Percentiles rank a stretch among this genome's conserved stretches.
These are phyloP conservation scores for Xanthoconium stramineum DNA, from an alignment of 768 basidiomycete species.

Conservation along the genomic window DNA sequence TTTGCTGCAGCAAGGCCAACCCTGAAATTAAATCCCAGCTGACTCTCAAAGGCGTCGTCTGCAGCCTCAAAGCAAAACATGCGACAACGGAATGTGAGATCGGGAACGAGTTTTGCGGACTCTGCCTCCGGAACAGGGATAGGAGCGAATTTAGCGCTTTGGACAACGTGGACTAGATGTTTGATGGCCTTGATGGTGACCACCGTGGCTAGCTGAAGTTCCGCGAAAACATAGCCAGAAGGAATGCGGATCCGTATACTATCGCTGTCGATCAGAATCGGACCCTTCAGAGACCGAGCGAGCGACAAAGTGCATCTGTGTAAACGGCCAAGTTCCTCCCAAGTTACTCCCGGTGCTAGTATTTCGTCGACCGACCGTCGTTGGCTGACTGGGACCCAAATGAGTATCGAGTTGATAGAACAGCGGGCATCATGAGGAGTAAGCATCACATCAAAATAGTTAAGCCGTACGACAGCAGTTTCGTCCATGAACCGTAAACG, in stretches of 20 bases:
- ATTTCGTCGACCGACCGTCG: constrained; percentile 33
- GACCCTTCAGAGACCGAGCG: constrained; percentile 28
- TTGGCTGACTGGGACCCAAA: constrained; percentile 54
- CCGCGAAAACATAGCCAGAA: constrained; percentile 68
- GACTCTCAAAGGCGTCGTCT: constrained; percentile 82
- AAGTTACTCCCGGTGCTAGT: constrained; percentile 38
- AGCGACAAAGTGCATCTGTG: constrained; percentile 47
- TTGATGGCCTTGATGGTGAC: constrained; percentile 70
- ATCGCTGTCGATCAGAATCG: constrained; percentile 55
- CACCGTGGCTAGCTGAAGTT: constrained; percentile 68
- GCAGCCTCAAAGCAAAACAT: constrained; percentile 70
- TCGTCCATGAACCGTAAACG: constrained; percentile 47
- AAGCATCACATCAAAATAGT: constrained; percentile 21
- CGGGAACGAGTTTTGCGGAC: constrained; percentile 67
- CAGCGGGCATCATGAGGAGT: constrained; percentile 25
- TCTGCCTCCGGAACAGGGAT: constrained; percentile 68
- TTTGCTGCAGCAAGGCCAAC: constrained; percentile 70
- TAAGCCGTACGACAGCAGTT: constrained; percentile 39
- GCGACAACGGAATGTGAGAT: constrained; percentile 55
- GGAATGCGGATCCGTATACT: constrained; percentile 78
- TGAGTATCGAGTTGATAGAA: constrained; percentile 41
- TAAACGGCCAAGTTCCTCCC: constrained; percentile 74
- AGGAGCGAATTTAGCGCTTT: constrained; percentile 46
- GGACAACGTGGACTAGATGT: constrained; percentile 60
- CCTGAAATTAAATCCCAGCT: constrained; percentile 69